Evolutionary conservation across 1,284 basidiomycete species (phyloP).

Genomic region (Ganoderma lingzhi): DNA sequence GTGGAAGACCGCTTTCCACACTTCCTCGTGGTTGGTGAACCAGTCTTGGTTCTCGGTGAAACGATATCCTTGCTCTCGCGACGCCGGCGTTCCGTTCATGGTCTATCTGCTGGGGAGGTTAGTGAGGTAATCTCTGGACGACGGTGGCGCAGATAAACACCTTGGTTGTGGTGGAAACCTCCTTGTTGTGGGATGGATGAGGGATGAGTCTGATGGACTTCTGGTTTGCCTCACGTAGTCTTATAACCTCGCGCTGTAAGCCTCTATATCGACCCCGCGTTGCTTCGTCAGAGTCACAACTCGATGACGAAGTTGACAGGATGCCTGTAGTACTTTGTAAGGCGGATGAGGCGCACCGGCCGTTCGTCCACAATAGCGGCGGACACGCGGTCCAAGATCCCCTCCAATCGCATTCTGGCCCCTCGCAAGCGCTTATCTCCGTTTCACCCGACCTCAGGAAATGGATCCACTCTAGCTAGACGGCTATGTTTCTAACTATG

Average conservation of each 20-base stretch:
- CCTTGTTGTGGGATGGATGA: neutral
- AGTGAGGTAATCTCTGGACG: slow-evolving; percentile 2
- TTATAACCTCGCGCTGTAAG: neutral
- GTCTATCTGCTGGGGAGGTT: neutral
- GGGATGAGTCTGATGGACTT: neutral
- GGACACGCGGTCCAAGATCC: neutral
- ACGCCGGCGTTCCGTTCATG: neutral
- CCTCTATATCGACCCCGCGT: neutral
- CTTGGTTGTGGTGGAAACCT: neutral
- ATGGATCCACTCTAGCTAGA: neutral
- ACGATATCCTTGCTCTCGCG: slow-evolving; percentile 25
- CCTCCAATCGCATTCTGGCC: neutral
- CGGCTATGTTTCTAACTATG: neutral
- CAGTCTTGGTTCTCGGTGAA: slow-evolving; percentile 65
- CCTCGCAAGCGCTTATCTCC: neutral
- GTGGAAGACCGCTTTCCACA: slow-evolving; percentile 52
- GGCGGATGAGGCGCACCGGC: neutral
- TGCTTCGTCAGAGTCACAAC: neutral
- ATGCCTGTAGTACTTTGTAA: neutral
- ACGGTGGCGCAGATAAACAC: neutral
- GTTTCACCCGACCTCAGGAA: neutral
- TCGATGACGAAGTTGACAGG: neutral
- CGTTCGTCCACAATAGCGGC: neutral
- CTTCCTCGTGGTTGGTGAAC: slow-evolving; percentile 55
- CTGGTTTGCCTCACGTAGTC: neutral